Evolutionary conservation across 495 filamentous ascomycete species (phyloP), one percentile per base, ranked within the genome.

Genomic region (Neurospora discreta): DNA sequence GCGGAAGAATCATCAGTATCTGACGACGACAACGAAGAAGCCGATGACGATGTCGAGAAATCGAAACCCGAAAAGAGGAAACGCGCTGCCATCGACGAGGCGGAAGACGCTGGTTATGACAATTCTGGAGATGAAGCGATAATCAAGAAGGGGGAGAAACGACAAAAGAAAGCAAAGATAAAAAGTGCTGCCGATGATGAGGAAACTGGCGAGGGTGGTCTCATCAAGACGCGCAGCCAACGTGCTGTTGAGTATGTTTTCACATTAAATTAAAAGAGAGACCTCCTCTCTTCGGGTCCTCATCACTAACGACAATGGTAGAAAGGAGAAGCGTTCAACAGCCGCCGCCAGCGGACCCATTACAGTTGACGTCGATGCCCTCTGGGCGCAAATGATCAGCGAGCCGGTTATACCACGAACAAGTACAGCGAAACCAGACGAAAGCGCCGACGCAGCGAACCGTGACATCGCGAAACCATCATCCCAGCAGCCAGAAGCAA

Each of bases 321-420:
- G 89, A 78, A 87, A 89, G 73, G 85, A 87, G 79, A 88, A 92
- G 76, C 87, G 85, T 68, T 90, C 88, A 82, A 80, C 86, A n/a
- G 80, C 89, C 40, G 84, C 87, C 8, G 85, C 81, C 70, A 88
- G 85, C 52, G 89, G 89, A 6, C 90, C 89, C 3, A 90, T 91
- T 10, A 97, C 94, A 13, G 82, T 95, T 68, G 92, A 99, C 77
- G 92, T 99, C n/a, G 91, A 98, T 73, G 89, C 89, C 13, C 76
- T 98, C 18, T 99, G 95, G 95, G 87, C 86, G 39, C 86, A 88
- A 75, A 92, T 99, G 92, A 90, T 87, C 30, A 81, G 86, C 69
- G 78, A 73, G 38, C 72, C 80, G 1, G 60, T 46, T 10, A 40
- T 44, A 11, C 69, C 16, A 9, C 33, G 40, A 16, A 16, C 68